Base-by-base conservation (phyloP, 305 asterid species). In the Fraxinus dipetala region DNA sequence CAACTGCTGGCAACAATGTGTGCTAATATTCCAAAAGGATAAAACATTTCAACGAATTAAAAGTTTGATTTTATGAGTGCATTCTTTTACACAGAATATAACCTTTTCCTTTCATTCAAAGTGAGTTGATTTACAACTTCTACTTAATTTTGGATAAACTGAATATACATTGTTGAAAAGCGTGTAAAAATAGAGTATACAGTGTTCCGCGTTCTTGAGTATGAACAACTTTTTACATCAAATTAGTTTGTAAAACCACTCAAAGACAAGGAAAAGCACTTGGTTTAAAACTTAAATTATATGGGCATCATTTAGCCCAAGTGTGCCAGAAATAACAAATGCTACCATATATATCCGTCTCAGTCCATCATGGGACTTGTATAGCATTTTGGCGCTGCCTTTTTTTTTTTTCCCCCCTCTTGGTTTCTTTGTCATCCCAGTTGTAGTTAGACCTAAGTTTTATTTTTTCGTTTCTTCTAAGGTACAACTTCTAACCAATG, bases 1-100 rank as follows among this genome's bases (percentile, higher is more conserved):
- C 91, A 83, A 88, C 90, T 87, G 91, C 92, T 97, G 92, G 80
- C 75, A 91, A 85, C 32, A 86, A 85, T 30, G 30, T 61, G 78
- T 72, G 30, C 79, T 20, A 65, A 76, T 70, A 80, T 16, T 83
- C 72, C 80, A 22, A 76, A 6, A 40, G 78, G 67, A 79, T 3
- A 75, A 63, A 43, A 67, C 76, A 67, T 16, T 6, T 28, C 30
- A 78, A 48, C 61, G 35, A 69, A 40, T 16, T 59, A 78, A 20
- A 70, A 26, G 24, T 61, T 24, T 14, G 26, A n/a, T 16, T 20
- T 40, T 56, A 13, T 31, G 38, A 72, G 22, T 72, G 75, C 61
- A 69, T 69, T 69, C 75, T 28, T 69, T 69, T 28, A 69, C 75
- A 69, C 40, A 79, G 3, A 76, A 75, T 45, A 32, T 30, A 63